These are phyloP conservation scores for Pyricularia sp. DNA, from an alignment of 2,329 filamentous ascomycete species.

Conservation along the genomic window DNA sequence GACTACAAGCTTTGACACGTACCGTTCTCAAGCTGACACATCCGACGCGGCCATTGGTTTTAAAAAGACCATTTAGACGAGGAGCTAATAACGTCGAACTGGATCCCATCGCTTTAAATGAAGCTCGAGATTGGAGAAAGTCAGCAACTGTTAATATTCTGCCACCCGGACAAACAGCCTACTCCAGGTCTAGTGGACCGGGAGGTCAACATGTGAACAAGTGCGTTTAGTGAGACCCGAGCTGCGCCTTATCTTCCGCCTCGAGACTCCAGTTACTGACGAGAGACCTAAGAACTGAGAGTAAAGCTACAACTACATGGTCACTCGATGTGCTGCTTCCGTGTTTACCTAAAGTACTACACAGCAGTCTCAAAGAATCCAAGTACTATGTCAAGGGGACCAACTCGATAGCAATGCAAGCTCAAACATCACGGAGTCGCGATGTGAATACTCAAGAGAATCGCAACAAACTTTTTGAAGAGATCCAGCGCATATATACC, in stretches of 20 bases:
- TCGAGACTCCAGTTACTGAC: neutral
- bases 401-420: conserved; percentile 41
- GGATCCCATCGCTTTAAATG: conserved; percentile 35
- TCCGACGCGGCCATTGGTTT: neutral
- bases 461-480: conserved; percentile 30
- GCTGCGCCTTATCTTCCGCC: neutral
- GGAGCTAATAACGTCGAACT: conserved; percentile 11
- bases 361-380: conserved; percentile 32
- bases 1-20: neutral
- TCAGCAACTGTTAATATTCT: conserved; percentile 29
- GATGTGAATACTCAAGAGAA: conserved; percentile 41
- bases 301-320: conserved; percentile 43
- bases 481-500: conserved; percentile 33
- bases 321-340: conserved; percentile 30
- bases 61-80: neutral
- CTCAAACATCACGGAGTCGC: conserved; percentile 39
- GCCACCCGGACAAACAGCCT: conserved; percentile 39
- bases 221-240: conserved; percentile 21
- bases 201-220: conserved; percentile 52
- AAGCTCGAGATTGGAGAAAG: conserved; percentile 38
- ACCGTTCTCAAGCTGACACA: neutral
- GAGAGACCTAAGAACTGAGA: conserved; percentile 36
- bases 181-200: conserved; percentile 45
- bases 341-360: conserved; percentile 33
- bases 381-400: conserved; percentile 39